Base-by-base conservation (phyloP, 2,329 filamentous ascomycete genomes). In the Ascochyta pisi region DNA sequence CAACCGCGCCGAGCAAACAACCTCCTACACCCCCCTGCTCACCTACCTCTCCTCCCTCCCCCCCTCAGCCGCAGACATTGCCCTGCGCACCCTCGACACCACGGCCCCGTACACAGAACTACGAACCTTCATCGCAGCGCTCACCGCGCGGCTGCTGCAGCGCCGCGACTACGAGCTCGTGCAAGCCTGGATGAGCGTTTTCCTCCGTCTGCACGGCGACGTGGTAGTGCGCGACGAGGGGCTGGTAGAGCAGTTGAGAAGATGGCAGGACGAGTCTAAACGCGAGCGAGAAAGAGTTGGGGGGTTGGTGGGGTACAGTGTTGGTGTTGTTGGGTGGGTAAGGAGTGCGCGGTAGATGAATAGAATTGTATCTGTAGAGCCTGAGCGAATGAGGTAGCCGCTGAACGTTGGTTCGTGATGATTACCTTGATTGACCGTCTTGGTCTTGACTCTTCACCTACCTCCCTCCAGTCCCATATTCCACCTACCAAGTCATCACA, bases 111-210 rank as follows among this genome's bases (percentile, higher is more conserved):
- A 59, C 86, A 89, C 69, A 54, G 95, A 98, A 75, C 79, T 96
- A 16, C 80, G 88, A 0, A 82, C 87, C 49, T 99, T 99, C 71
- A 87, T 98, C 47, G 76, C 80, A n/a, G 92, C 92, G 1, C 77
- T 99, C 52, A 96, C 91, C 0, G 82, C 80, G 50, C 83, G 89
- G 12, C 79, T 98, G 48, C 77, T 80, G 39, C 81, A 85, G 46
- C 86, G 88, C 61, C 85, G 85, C 43, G 95, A 98, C 75, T 99
- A 96, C 75, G 95, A 99, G 77, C 83, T 99, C 35, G 90, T 92
- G 15, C 93, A 98, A 76, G 92, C 92, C 0, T 99, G 95, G 94
- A 98, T 99, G 92, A 88, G 89, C 2, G 94, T 98, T 1, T 96
- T 98, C 69, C 74, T 99, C 56, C 85, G 88, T 43, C 79, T 96